phyloP scores from a whole-genome alignment of 2,329 filamentous ascomycete species.

The Chaetomiaceae sp. region DNA sequence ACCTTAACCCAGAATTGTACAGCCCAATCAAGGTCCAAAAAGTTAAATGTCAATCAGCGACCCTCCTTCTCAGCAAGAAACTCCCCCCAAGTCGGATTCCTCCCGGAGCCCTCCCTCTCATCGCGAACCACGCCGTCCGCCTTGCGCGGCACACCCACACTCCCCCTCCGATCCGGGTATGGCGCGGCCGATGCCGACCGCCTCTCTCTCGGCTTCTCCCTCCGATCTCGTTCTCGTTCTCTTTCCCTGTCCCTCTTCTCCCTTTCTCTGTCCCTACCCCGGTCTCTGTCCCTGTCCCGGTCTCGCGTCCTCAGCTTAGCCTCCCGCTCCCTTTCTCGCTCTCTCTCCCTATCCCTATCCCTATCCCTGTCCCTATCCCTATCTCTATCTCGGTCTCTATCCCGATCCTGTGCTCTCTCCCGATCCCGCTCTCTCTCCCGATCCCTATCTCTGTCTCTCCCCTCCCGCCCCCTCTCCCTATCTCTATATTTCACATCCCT shows the following conservation, averaged over 20 bases:
- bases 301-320: not conserved
- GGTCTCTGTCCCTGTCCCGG: not conserved
- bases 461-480: not conserved
- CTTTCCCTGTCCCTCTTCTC: not conserved
- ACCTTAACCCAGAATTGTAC: too few species aligned
- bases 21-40: too few species aligned
- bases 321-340: not conserved
- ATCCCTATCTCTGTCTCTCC: not conserved
- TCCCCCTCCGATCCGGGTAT: not conserved
- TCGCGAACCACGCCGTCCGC: slow-evolving; percentile 4
- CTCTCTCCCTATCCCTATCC: not conserved
- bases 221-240: not conserved
- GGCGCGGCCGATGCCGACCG: slow-evolving; percentile 9
- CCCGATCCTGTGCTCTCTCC: slow-evolving; percentile 1
- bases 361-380: slow-evolving; percentile 3
- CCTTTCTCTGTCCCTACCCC: not conserved
- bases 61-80: slow-evolving; percentile 1
- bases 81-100: slow-evolving; percentile 10
- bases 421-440: slow-evolving; percentile 3
- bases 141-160: not conserved
- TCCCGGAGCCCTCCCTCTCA: not conserved
- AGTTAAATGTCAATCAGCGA: not conserved
- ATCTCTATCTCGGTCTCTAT: slow-evolving; percentile 2
- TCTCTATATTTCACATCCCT: too few species aligned
- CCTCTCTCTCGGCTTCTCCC: slow-evolving; percentile 3